Conservation (phyloP, 495 filamentous ascomycete genomes). For the Bryoglossum gracile region DNA sequence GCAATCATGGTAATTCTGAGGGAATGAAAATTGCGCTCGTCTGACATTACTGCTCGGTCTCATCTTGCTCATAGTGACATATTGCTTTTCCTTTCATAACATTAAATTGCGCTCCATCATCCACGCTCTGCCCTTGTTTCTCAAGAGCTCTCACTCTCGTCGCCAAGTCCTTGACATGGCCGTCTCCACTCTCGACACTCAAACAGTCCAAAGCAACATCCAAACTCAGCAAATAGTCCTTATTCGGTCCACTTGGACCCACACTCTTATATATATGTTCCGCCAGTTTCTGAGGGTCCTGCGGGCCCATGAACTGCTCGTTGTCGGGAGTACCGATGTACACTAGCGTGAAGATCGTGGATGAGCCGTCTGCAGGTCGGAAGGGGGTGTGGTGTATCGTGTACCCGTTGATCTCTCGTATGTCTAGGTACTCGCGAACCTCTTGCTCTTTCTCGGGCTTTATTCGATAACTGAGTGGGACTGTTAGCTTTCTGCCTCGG, state of each 20-base stretch:
- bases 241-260: constrained; percentile 86
- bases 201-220: constrained; percentile 70
- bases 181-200: constrained; percentile 72
- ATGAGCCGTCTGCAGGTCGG: constrained; percentile 46
- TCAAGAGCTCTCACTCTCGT: constrained; percentile 49
- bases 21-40: constrained; percentile 25
- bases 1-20: constrained; percentile 19
- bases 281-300: constrained; percentile 75
- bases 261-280: constrained; percentile 68
- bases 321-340: constrained; percentile 96
- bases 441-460: constrained; percentile 60
- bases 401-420: constrained; percentile 95
- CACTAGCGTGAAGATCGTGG: constrained; percentile 48
- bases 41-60: constrained; percentile 42
- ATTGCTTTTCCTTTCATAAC: constrained; percentile 6
- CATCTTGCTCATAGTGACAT: constrained; percentile 48
- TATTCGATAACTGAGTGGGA: too few species aligned
- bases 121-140: constrained; percentile 24
- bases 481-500: too few species aligned
- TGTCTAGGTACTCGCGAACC: constrained; percentile 87
- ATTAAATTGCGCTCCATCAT: constrained; percentile 1
- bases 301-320: constrained; percentile 82
- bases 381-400: constrained; percentile 83
- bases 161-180: constrained; percentile 64
- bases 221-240: constrained; percentile 80